A percentile compares a stretch with the other conserved stretches of the same genome.
Conservation (phyloP, 176 grass and related monocot genomes). For the Dactylis glomerata region DNA sequence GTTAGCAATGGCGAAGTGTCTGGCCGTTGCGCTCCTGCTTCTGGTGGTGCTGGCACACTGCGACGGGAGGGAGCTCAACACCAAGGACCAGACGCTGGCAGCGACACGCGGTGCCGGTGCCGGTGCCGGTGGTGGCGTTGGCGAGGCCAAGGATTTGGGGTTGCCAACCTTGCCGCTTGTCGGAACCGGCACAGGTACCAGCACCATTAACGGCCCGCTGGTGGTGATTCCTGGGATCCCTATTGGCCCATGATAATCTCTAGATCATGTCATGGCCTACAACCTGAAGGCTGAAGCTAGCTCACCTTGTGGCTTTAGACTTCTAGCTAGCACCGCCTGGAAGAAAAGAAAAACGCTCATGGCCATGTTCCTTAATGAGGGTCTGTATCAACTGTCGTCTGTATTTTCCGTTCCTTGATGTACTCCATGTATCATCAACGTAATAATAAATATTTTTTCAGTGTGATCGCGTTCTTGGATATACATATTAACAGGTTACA, state of each 20-base stretch:
- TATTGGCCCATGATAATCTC: not conserved
- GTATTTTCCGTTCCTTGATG: too few relatives aligned
- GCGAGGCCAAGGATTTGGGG: not conserved
- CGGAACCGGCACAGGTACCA: not conserved
- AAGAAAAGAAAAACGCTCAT: too few relatives aligned
- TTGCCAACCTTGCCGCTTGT: not conserved
- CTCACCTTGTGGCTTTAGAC: not conserved
- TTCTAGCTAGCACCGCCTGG: too few relatives aligned
- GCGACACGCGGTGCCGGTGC: not conserved
- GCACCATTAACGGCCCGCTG: not conserved
- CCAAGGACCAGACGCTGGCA: not conserved
- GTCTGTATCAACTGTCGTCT: too few relatives aligned
- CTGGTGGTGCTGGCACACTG: not conserved
- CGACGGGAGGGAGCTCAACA: not conserved
- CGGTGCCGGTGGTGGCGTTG: not conserved
- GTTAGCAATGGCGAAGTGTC: constrained; percentile 1
- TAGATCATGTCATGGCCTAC: not conserved
- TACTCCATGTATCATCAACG: too few relatives aligned
- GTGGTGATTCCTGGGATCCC: not conserved
- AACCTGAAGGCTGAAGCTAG: not conserved
- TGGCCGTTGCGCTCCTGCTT: not conserved
- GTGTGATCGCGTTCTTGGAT: too few relatives aligned
- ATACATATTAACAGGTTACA: too few relatives aligned
- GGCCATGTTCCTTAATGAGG: too few relatives aligned
- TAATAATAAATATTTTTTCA: too few relatives aligned